Evolutionary conservation across 2,329 filamentous ascomycete species (phyloP).

Genomic region (Neopestalotiopsis sp.): DNA sequence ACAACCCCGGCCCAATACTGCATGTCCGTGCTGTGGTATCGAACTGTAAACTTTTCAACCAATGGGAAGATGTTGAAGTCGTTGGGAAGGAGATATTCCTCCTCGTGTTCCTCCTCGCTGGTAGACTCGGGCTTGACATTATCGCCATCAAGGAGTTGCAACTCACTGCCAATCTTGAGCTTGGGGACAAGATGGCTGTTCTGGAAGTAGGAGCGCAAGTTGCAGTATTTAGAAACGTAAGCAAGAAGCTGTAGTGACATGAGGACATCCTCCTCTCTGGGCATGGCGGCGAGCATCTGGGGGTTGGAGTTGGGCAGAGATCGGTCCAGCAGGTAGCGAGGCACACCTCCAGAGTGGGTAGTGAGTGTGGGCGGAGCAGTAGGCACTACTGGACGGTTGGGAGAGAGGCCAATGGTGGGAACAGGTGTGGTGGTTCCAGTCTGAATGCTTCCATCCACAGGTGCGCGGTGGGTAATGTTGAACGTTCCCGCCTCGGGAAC

Average conservation of each 20-base stretch:
- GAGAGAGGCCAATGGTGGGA: conserved; percentile 74
- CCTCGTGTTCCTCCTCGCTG: conserved; percentile 66
- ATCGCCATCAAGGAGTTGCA: conserved; percentile 79
- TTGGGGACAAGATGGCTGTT: conserved; percentile 90
- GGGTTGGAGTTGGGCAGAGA: conserved; percentile 67
- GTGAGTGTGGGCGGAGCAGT: conserved; percentile 77
- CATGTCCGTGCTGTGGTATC: conserved; percentile 96
- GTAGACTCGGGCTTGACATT: conserved; percentile 46
- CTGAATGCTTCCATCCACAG: conserved; percentile 83
- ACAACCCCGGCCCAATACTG: conserved; percentile 99
- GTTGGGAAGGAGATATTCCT: conserved; percentile 90
- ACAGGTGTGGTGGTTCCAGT: conserved; percentile 72
- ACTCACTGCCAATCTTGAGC: conserved; percentile 86
- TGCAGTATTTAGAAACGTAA: conserved; percentile 99
- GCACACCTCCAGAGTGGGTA: conserved; percentile 67
- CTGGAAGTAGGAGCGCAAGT: conserved; percentile 93
- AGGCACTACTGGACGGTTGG: conserved; percentile 72
- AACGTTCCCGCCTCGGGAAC: conserved; percentile 89
- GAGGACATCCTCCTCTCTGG: conserved; percentile 93
- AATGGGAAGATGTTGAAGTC: conserved; percentile 98
- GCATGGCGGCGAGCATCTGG: conserved; percentile 86
- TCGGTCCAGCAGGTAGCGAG: conserved; percentile 80
- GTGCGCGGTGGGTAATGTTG: conserved; percentile 87
- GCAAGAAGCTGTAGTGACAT: conserved; percentile 97
- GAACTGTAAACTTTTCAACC: conserved; percentile 96